Conservation (phyloP, 1,284 basidiomycete genomes). For the Trichosporon sp. region DNA sequence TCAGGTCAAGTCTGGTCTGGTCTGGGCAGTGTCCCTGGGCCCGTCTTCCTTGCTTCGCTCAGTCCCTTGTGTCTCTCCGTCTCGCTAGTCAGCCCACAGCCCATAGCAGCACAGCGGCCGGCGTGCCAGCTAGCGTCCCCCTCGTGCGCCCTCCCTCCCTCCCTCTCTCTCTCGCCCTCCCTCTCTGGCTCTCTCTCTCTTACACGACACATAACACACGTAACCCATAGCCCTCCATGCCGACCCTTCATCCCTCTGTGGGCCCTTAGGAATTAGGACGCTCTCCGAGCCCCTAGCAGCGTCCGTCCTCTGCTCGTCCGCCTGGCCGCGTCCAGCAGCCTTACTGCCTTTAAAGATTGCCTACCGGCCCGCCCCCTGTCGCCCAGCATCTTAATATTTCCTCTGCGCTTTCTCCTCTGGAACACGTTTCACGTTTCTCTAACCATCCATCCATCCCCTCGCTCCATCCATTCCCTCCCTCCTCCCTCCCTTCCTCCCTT, state of each 20-base stretch:
- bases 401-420: conserved; percentile 1
- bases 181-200: no score
- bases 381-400: background rate
- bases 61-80: background rate
- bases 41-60: background rate
- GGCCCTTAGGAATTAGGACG: background rate
- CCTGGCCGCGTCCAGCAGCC: background rate
- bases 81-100: no score
- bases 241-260: background rate
- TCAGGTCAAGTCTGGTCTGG: background rate
- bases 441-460: conserved; percentile 5
- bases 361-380: conserved; percentile 2
- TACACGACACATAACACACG: conserved; percentile 2
- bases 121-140: background rate
- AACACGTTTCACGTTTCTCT: conserved; percentile 3
- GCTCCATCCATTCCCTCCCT: no score
- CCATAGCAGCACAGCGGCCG: no score
- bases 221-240: background rate
- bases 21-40: no score
- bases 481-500: no score
- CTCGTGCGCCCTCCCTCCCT: no score
- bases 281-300: background rate
- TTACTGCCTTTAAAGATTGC: conserved; percentile 4
- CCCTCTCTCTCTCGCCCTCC: no score
- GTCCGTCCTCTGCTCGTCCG: background rate